Base-by-base conservation (phyloP, 1,139 yeast species). In the Debaryomycetaceae sp. region DNA sequence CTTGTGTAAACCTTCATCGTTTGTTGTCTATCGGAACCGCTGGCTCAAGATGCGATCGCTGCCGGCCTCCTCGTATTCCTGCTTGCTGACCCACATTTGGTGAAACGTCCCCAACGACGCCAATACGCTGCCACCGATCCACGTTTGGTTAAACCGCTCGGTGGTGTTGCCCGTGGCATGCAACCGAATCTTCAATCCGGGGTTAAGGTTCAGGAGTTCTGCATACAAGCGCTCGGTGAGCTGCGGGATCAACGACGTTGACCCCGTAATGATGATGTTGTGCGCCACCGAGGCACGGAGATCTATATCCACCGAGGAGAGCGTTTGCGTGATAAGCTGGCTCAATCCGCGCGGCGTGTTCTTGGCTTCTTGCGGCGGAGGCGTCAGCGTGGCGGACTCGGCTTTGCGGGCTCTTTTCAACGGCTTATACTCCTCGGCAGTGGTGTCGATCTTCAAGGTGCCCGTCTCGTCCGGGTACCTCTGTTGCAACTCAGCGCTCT, bases 41-140 rank as follows among this genome's bases (percentile, higher is more conserved):
- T 79, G 86, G 39, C 71, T 71, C 42, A 83, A 66, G 27, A 89
- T 70, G 53, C 88, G 77, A 35, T 84, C 93, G 7, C 81, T 75
- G 7, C 98, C 98, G 17, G 82, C 91, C 53, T 91, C 98, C 40
- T 86, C 86, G 48, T 83, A 86, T 57, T 91, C 98, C 45, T 77
- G 78, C 53, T 80, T 83, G 27, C 93, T 84, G 3, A 91, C 95
- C 97, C 98, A 91, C 62, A 84, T 65, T 58, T 91, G 98, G 55
- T 91, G 98, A 67, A 91, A 91, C 2, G 96, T 88, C 17, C 98
- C 98, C 48, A 91, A 68, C 34, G 95, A 83, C 3, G 96, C 82
- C 37, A 91, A 65, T 24, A 91, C 93, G 43, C 94, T 81, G 5
- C 96, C 97, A 26, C 99, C 99, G 34, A 91, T 75, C 97, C 98